Evolutionary conservation across 1,284 basidiomycete species (phyloP), one percentile per base, ranked within the genome.

Genomic region (Flammula alnicola): DNA sequence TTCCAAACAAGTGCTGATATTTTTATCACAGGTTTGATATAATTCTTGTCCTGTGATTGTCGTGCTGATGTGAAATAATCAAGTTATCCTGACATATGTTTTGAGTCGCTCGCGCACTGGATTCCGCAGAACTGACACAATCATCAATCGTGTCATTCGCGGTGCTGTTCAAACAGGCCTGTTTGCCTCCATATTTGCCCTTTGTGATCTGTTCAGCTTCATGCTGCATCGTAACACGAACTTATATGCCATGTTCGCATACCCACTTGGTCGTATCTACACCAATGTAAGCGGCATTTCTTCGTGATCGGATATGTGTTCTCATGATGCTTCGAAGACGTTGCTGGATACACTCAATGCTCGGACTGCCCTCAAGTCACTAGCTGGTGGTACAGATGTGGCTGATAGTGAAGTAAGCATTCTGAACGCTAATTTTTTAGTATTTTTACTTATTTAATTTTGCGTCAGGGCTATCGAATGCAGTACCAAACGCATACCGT

Each of bases 81-180:
- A 40, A 69, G 70, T 46, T 44, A 61, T 55, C n/a, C 62, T 79
- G 42, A 62, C 65, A 8, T 64, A 61, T 30, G 54, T 70, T 2
- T 66, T 80, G 16, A 51, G 51, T 19, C 69, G 66, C 16, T 72
- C 71, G 3, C 65, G 72, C 37, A 77, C 76, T 6, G 78, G 77
- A 9, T 74, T 76, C 59, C 63, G 60, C n/a, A 68, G 59, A 45
- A 78, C 73, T 4, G 76, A 80, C 48, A 72, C 64, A 0, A 65
- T 77, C 19, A 65, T 80, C 51, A 73, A 74, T 49, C 68, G 71
- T 25, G 63, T 79, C 2, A 78, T 78, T 51, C 69, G 77, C 29
- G 74, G 73, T 19, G 74, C 74, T 12, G 63, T 80, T 14, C 78
- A 78, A 51, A 79, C 78, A 0, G 70, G 70, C 11, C 51, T 78